phyloP scores from a whole-genome alignment of 2,329 filamentous ascomycete species.

The Keithomyces neogunnii region DNA sequence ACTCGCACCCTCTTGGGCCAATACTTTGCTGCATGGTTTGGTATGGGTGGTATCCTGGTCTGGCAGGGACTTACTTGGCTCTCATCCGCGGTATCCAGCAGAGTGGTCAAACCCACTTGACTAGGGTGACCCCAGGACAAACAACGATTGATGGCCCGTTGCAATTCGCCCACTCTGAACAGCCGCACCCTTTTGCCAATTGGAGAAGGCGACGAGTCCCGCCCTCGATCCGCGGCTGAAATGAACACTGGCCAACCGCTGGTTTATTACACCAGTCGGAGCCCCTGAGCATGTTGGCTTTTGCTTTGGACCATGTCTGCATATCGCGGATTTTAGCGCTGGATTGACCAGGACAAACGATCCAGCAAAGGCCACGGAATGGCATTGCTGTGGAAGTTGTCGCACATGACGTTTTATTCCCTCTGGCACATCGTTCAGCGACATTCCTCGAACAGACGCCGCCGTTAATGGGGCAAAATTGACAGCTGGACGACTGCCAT shows the following conservation, averaged over 20 bases:
- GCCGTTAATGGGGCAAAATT: not conserved
- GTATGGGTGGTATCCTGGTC: not conserved
- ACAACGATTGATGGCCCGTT: not conserved
- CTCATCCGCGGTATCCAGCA: slow-evolving; percentile 4
- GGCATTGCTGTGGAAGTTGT: slow-evolving; percentile 1
- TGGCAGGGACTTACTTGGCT: not conserved
- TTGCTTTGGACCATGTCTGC: not conserved
- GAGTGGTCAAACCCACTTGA: slow-evolving; percentile 2
- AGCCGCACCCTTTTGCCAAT: not conserved
- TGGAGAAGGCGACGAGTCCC: not conserved
- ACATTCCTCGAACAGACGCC: not conserved
- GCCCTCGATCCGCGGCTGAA: not conserved
- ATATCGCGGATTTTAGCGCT: not conserved
- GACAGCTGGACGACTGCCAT: not conserved
- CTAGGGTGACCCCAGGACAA: not conserved
- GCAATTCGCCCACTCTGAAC: not conserved
- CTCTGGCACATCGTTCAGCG: not conserved
- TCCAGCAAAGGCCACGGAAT: slow-evolving; percentile 1
- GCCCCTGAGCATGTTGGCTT: not conserved
- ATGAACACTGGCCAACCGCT: not conserved
- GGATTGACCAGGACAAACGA: not conserved
- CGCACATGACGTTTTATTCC: not conserved
- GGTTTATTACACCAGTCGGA: too few species aligned
- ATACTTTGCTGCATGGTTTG: not conserved
- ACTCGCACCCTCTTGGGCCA: not conserved